Evolutionary conservation across 2,329 filamentous ascomycete genomes (phyloP).

Genomic region (Botrytis elliptica): DNA sequence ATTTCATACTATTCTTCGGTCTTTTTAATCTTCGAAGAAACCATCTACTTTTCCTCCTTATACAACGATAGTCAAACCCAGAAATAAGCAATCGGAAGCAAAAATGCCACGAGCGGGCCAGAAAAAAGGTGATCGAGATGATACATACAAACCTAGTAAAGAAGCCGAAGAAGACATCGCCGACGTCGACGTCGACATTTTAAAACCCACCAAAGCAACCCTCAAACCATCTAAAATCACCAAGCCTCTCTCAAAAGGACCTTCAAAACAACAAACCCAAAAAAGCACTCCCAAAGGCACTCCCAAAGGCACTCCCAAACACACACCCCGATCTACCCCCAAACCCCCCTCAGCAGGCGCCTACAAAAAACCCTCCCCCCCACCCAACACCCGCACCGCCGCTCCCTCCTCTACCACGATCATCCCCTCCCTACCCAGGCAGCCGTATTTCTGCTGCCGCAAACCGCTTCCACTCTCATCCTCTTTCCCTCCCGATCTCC

Average conservation of each 20-base stretch:
- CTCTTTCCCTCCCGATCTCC: not conserved
- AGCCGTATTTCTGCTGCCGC: conserved; percentile 2
- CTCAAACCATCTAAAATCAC: not conserved
- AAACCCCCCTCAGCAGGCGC: not conserved
- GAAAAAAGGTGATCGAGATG: conserved; percentile 1
- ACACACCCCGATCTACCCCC: not conserved
- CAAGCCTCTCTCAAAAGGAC: not conserved
- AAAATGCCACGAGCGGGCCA: conserved; percentile 13
- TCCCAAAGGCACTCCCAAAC: not conserved
- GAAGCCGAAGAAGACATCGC: not conserved
- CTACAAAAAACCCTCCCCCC: conserved; percentile 1
- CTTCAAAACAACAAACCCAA: not conserved
- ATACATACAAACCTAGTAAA: not conserved
- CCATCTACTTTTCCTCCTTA: not conserved
- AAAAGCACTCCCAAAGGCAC: not conserved
- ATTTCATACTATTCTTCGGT: not conserved
- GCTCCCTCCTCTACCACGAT: not conserved
- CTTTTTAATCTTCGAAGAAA: not conserved
- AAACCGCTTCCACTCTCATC: not conserved
- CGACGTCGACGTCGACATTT: not conserved
- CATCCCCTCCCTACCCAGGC: not conserved
- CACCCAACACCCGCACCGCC: not conserved
- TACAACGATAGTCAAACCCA: not conserved
- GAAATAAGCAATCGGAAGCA: not conserved
- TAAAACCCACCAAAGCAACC: not conserved